A percentile compares a stretch with the other conserved stretches of the same genome.
These are phyloP conservation scores for Taxillus chinensis DNA, from an alignment of 164 flowering plant species.

Conservation along the genomic window DNA sequence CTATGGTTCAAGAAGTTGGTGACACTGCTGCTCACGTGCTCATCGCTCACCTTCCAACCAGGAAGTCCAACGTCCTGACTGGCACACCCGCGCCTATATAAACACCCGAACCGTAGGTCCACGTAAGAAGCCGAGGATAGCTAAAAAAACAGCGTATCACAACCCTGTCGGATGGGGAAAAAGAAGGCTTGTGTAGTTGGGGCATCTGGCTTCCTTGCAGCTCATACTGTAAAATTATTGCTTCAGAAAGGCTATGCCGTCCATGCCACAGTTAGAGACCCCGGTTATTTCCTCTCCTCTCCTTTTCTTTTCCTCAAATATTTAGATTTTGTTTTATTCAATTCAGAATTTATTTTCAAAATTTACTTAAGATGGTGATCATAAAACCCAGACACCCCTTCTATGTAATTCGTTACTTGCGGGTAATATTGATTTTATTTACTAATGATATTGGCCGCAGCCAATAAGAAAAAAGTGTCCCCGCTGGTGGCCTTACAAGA, in stretches of 20 bases:
- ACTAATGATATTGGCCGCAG: slow-evolving; percentile 16
- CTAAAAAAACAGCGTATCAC: no score
- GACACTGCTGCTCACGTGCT: no score
- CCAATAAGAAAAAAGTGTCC: slow-evolving; percentile 31
- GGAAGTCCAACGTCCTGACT: no score
- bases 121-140: no score
- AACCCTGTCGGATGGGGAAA: slow-evolving; percentile 2
- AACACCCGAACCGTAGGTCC: no score
- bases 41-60: no score
- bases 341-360: no score
- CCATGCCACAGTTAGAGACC: slow-evolving; percentile 41
- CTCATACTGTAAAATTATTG: slow-evolving; percentile 30
- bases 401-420: no score
- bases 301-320: background rate
- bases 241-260: slow-evolving; percentile 43
- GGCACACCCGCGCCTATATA: no score
- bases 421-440: background rate
- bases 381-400: no score
- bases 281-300: slow-evolving; percentile 18
- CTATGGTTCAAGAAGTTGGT: no score
- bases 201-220: slow-evolving; percentile 39
- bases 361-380: background rate
- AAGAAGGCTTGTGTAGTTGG: slow-evolving; percentile 45
- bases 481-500: slow-evolving; percentile 30
- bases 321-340: no score